Evolutionary conservation across 2,329 filamentous ascomycete genomes (phyloP).

Genomic region (Fusarium poae): DNA sequence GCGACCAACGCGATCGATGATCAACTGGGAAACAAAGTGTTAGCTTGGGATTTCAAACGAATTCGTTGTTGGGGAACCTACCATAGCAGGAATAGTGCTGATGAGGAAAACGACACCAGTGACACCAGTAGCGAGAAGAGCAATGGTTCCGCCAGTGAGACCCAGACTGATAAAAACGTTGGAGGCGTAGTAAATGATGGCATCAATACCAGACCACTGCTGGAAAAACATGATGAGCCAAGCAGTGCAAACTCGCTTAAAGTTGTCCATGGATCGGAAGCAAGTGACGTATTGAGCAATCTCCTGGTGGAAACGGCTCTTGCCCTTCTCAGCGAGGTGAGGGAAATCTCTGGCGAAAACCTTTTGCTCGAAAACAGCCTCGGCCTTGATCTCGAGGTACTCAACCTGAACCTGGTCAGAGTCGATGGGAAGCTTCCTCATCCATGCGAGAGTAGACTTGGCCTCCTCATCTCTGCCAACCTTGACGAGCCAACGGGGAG

Average conservation of each 20-base stretch:
- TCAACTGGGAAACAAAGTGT: constrained; percentile 3
- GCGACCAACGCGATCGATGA: constrained; percentile 59
- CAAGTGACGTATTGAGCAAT: constrained; percentile 62
- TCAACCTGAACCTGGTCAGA: constrained; percentile 79
- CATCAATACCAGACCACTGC: constrained; percentile 53
- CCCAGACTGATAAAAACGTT: constrained; percentile 75
- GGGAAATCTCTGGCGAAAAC: constrained; percentile 72
- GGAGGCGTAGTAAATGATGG: constrained; percentile 61
- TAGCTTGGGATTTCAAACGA: background rate
- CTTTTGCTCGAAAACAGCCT: constrained; percentile 81
- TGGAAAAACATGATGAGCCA: constrained; percentile 73
- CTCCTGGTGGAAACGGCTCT: constrained; percentile 59
- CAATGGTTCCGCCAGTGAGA: constrained; percentile 68
- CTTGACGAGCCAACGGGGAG: constrained; percentile 81
- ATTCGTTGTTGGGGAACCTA: background rate
- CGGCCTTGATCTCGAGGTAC: constrained; percentile 85
- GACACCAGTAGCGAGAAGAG: constrained; percentile 76
- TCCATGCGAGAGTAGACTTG: constrained; percentile 27
- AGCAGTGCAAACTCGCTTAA: constrained; percentile 74
- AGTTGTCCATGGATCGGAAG: constrained; percentile 59
- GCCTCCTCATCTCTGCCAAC: constrained; percentile 78
- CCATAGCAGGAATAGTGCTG: constrained; percentile 52
- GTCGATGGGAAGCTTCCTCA: constrained; percentile 57
- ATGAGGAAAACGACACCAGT: constrained; percentile 77
- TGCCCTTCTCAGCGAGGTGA: constrained; percentile 55